Evolutionary conservation across 805 yeast genomes (phyloP).

Genomic region (Priceomyces fermenticarens): DNA sequence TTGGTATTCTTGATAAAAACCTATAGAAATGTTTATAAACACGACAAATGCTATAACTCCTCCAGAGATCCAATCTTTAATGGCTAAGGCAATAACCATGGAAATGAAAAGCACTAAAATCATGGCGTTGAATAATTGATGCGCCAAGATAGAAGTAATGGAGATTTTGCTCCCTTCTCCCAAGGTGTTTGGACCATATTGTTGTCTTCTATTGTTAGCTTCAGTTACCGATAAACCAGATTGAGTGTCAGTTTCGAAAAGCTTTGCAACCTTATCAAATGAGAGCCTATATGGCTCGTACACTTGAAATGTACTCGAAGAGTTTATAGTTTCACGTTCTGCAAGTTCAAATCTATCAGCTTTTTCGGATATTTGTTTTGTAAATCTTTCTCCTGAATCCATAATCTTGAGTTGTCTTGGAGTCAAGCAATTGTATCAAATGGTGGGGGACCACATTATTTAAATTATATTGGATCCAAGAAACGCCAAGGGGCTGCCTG

Average conservation of each 20-base stretch:
- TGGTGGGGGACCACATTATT: too few species aligned
- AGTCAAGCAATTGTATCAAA: too few species aligned
- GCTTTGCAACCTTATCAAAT: conserved; percentile 31
- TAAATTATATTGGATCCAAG: too few species aligned
- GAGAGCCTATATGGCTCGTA: conserved; percentile 29
- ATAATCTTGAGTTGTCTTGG: too few species aligned
- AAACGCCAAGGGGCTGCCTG: too few species aligned
- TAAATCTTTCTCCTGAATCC: too few species aligned
- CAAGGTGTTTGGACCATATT: conserved; percentile 23
- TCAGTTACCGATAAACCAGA: conserved; percentile 42
- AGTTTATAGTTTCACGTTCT: background rate
- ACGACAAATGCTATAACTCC: conserved; percentile 48
- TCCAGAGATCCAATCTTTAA: conserved; percentile 39
- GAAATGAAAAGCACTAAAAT: conserved; percentile 35
- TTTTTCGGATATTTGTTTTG: too few species aligned
- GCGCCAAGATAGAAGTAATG: conserved; percentile 27
- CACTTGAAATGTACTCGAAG: background rate
- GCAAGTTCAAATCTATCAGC: too few species aligned
- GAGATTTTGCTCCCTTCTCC: conserved; percentile 31
- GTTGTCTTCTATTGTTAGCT: conserved; percentile 10
- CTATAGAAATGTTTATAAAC: conserved; percentile 44
- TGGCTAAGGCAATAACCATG: conserved; percentile 36
- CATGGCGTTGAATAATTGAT: conserved; percentile 39
- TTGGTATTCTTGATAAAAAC: conserved; percentile 48
- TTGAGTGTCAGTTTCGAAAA: conserved; percentile 39